Conservation (phyloP, 75 land plant species). For the Picea glauca region DNA sequence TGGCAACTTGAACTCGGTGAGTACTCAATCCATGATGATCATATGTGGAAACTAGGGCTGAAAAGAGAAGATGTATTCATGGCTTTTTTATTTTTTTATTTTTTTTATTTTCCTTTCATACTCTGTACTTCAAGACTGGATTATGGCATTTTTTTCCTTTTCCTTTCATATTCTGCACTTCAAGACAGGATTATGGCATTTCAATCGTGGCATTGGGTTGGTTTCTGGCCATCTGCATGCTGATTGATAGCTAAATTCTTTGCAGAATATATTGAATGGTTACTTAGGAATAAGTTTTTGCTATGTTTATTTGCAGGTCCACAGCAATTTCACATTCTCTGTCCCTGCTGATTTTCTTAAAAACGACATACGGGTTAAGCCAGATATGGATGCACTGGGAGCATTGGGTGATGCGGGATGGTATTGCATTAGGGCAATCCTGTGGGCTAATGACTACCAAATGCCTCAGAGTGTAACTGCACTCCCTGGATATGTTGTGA, state of each 20-base stretch:
- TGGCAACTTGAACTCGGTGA: conserved; percentile 55
- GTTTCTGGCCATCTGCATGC: neutral
- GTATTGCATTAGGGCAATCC: conserved; percentile 72
- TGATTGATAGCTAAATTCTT: neutral
- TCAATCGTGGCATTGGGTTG: neutral
- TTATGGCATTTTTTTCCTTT: no score
- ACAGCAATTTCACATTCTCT: neutral
- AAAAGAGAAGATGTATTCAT: no score
- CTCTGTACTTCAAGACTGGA: no score
- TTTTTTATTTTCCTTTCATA: no score
- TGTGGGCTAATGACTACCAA: conserved; percentile 60
- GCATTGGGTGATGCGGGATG: conserved; percentile 86
- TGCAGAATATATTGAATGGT: no score
- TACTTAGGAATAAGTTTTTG: no score
- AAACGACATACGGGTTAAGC: conserved; percentile 27
- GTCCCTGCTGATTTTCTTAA: conserved; percentile 1
- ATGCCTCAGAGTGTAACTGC: conserved; percentile 71
- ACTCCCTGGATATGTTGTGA: conserved; percentile 32
- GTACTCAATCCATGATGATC: neutral
- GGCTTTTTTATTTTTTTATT: no score
- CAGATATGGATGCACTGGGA: conserved; percentile 81
- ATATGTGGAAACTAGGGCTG: no score
- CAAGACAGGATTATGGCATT: no score
- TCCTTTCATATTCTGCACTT: no score
- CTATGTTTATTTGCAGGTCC: conserved; percentile 5